Conservation (phyloP, 805 yeast species). For the Tetrapisispora nanseiensis region DNA sequence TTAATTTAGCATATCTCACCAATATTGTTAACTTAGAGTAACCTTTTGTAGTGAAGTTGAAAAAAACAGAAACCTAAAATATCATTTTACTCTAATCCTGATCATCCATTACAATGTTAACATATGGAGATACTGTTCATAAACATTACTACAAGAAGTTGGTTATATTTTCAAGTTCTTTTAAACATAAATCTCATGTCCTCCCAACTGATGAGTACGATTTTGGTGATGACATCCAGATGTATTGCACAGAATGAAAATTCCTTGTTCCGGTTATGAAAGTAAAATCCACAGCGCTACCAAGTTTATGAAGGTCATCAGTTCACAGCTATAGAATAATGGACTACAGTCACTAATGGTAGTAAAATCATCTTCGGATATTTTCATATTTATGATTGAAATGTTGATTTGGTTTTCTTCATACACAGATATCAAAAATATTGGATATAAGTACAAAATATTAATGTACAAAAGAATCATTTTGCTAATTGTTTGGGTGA, state of each 20-base stretch:
- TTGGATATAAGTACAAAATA: no score
- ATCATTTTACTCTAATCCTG: not conserved
- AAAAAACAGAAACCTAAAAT: not conserved
- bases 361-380: not conserved
- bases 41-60: not conserved
- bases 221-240: no score
- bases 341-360: not conserved
- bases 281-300: not conserved
- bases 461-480: no score
- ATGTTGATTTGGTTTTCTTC: no score
- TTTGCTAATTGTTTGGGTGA: not conserved
- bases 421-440: no score
- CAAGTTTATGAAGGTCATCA: not conserved
- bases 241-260: no score
- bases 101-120: not conserved
- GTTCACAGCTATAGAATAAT: not conserved
- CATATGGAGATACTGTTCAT: constrained; percentile 1
- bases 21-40: not conserved
- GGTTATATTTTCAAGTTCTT: no score
- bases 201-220: no score
- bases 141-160: no score
- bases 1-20: not conserved
- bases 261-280: no score
- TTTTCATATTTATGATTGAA: not conserved
- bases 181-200: no score